A percentile compares a stretch with the other conserved stretches of the same genome.
phyloP scores from a whole-genome alignment of 495 filamentous ascomycete species.

The Mytilinidion resinicola region DNA sequence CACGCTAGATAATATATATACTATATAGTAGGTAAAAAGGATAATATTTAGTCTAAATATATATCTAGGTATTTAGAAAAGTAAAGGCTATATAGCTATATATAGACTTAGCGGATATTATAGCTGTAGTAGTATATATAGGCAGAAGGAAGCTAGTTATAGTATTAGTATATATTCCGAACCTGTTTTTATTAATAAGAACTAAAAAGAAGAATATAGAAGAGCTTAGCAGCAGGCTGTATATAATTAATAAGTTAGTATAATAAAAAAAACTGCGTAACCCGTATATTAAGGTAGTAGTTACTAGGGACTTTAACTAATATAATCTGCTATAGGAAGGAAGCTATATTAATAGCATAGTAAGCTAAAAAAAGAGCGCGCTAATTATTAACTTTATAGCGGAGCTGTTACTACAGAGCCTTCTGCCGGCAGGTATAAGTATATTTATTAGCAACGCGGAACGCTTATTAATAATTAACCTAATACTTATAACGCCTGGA shows the following conservation, averaged over 20 bases:
- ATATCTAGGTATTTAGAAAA: too few relatives aligned
- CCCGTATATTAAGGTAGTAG: conserved; percentile 20
- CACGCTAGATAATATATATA: too few relatives aligned
- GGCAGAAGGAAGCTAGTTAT: too few relatives aligned
- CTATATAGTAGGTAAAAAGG: too few relatives aligned
- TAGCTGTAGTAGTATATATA: too few relatives aligned
- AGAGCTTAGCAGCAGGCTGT: conserved; percentile 9
- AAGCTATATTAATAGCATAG: conserved; percentile 28
- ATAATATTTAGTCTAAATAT: too few relatives aligned
- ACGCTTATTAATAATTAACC: too few relatives aligned
- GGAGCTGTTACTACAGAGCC: conserved; percentile 29
- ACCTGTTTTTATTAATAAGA: not conserved
- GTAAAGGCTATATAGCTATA: too few relatives aligned
- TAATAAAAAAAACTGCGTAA: conserved; percentile 2
- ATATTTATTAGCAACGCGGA: too few relatives aligned
- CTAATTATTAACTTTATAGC: conserved; percentile 37
- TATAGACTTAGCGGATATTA: too few relatives aligned
- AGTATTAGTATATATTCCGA: conserved; percentile 4
- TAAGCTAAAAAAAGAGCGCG: conserved; percentile 34
- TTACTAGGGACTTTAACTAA: conserved; percentile 36
- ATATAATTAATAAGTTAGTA: conserved; percentile 8
- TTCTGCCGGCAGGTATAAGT: conserved; percentile 35
- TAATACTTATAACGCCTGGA: too few relatives aligned
- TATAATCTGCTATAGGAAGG: conserved; percentile 39
- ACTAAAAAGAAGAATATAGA: conserved; percentile 14